These are phyloP conservation scores for Acidomyces sp. DNA, from an alignment of 495 filamentous ascomycete species.

Conservation along the genomic window DNA sequence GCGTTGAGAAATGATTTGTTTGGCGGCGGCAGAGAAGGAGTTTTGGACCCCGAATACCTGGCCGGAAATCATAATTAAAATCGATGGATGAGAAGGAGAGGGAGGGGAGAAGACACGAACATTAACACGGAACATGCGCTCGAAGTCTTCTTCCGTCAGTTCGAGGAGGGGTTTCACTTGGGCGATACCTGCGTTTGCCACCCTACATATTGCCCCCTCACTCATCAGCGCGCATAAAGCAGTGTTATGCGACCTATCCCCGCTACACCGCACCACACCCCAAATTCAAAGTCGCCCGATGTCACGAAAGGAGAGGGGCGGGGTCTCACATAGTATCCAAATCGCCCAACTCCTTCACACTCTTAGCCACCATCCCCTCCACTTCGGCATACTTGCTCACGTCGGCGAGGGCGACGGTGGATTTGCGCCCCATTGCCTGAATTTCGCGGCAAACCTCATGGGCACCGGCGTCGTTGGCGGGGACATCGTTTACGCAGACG, in stretches of 20 bases:
- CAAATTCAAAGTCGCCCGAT: too few relatives aligned
- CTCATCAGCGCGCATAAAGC: too few relatives aligned
- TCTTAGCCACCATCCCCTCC: slow-evolving; percentile 34
- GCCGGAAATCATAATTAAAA: too few relatives aligned
- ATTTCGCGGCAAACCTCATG: slow-evolving; percentile 41
- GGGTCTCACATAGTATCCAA: slow-evolving; percentile 36
- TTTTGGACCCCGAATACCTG: slow-evolving; percentile 46
- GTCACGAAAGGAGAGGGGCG: too few relatives aligned
- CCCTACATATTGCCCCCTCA: too few relatives aligned
- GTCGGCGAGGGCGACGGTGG: slow-evolving; percentile 38
- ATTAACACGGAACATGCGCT: slow-evolving; percentile 41
- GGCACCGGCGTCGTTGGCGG: slow-evolving; percentile 33
- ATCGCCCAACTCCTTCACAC: slow-evolving; percentile 37
- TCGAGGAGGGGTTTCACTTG: slow-evolving; percentile 41
- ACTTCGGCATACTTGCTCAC: slow-evolving; percentile 40
- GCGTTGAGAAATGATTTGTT: slow-evolving; percentile 40
- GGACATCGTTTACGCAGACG: slow-evolving; percentile 47
- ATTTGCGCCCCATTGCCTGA: slow-evolving; percentile 31
- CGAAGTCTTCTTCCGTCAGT: slow-evolving; percentile 37
- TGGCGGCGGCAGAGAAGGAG: slow-evolving; percentile 41
- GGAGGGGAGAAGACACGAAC: too few relatives aligned
- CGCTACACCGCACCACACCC: too few relatives aligned
- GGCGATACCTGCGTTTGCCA: slow-evolving; percentile 49
- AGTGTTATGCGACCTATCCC: too few relatives aligned
- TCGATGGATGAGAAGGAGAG: too few relatives aligned